Conservation (phyloP, 768 basidiomycete species). For the Tricholoma flavovirens region DNA sequence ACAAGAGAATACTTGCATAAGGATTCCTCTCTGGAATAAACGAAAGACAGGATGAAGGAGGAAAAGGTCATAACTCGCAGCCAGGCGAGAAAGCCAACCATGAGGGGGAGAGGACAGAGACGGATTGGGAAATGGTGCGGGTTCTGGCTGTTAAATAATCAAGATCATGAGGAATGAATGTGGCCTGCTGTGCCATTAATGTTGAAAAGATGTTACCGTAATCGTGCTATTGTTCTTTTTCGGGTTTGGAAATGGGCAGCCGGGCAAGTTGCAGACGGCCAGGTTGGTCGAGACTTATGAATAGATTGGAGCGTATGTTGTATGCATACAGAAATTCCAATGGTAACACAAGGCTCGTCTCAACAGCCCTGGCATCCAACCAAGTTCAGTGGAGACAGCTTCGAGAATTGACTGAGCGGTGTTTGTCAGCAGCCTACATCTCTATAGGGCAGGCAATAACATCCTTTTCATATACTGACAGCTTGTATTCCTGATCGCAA, state of each 20-base stretch:
- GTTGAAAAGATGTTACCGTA: not conserved
- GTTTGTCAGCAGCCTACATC: too few species aligned
- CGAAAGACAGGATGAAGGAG: constrained; percentile 30
- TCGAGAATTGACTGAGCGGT: too few species aligned
- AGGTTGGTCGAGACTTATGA: not conserved
- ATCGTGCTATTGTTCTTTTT: not conserved
- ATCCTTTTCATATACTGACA: too few species aligned
- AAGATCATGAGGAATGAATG: not conserved
- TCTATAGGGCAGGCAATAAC: too few species aligned
- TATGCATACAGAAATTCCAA: not conserved
- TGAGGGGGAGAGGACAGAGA: not conserved
- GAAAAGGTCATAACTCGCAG: constrained; percentile 53
- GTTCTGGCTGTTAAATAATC: not conserved
- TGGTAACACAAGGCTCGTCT: too few species aligned
- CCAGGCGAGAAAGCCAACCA: constrained; percentile 54
- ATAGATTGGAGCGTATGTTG: not conserved
- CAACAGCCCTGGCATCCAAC: too few species aligned
- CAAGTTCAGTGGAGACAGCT: too few species aligned
- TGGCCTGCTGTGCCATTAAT: not conserved
- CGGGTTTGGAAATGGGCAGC: not conserved
- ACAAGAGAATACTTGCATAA: constrained; percentile 46
- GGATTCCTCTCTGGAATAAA: constrained; percentile 45
- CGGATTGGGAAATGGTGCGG: not conserved
- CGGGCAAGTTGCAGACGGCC: not conserved
- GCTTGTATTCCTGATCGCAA: too few species aligned